Evolutionary conservation across 129 eudicot species (phyloP).

Genomic region (Chrysanthemum seticuspe): DNA sequence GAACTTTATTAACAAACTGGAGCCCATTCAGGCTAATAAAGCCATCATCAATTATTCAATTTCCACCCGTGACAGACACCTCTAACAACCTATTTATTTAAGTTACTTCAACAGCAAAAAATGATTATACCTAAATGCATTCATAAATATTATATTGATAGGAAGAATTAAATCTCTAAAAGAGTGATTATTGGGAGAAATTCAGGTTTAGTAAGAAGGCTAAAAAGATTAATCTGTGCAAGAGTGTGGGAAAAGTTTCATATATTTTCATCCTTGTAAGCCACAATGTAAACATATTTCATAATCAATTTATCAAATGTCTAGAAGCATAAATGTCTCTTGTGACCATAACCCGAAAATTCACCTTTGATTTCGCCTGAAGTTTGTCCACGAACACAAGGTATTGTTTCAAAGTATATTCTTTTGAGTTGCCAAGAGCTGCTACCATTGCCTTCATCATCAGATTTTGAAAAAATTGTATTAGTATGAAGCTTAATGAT

Average conservation of each 20-base stretch:
- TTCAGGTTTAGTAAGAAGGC: not conserved
- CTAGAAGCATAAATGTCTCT: not conserved
- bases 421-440: constrained; percentile 72
- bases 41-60: too few species aligned
- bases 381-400: constrained; percentile 64
- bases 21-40: too few species aligned
- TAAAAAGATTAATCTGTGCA: not conserved
- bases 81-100: too few species aligned
- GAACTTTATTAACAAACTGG: too few species aligned
- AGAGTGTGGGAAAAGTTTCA: not conserved
- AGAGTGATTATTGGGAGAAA: not conserved
- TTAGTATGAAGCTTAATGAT: constrained; percentile 1
- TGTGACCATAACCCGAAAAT: constrained; percentile 5
- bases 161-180: not conserved
- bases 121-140: not conserved
- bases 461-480: not conserved
- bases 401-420: constrained; percentile 81
- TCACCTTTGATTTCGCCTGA: constrained; percentile 75
- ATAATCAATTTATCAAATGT: not conserved
- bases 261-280: not conserved
- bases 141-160: not conserved
- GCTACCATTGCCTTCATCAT: constrained; percentile 75
- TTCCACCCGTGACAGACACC: too few species aligned
- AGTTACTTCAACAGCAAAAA: not conserved
- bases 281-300: not conserved